phyloP scores from a whole-genome alignment of 2,329 filamentous ascomycete genomes.

The Hymenoscyphus scutula region DNA sequence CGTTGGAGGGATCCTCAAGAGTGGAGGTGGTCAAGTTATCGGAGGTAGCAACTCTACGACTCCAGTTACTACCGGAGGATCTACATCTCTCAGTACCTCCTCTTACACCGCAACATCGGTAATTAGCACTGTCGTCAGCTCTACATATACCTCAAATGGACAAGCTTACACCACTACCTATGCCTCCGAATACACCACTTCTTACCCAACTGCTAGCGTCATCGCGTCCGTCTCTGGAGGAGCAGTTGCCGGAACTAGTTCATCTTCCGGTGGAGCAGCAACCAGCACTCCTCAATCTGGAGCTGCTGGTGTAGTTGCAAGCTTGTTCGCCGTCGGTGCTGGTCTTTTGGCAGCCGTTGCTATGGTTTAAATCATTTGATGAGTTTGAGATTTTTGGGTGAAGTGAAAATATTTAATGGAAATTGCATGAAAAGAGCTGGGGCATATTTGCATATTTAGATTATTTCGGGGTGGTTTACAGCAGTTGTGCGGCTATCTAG shows the following conservation, averaged over 20 bases:
- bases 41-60: neutral
- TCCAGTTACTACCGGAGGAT: slow-evolving; percentile 2
- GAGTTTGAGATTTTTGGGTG: neutral
- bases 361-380: neutral
- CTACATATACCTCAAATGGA: slow-evolving; percentile 1
- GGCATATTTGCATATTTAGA: neutral
- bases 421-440: neutral
- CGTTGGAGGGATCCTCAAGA: slow-evolving; percentile 37
- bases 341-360: slow-evolving; percentile 8
- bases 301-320: slow-evolving; percentile 1
- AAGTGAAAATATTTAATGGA: neutral
- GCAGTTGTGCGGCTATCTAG: too few species aligned
- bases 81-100: slow-evolving; percentile 5
- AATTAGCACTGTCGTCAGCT: neutral
- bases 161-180: neutral
- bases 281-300: slow-evolving; percentile 1
- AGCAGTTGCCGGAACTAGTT: neutral
- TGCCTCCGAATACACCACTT: neutral
- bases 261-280: slow-evolving; percentile 1
- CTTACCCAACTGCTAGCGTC: neutral
- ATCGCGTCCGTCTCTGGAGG: neutral
- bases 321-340: slow-evolving; percentile 8
- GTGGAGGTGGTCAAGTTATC: neutral
- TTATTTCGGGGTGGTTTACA: neutral
- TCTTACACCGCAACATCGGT: slow-evolving; percentile 11